Evolutionary conservation across 2,329 filamentous ascomycete genomes (phyloP), one percentile per base, ranked within the genome.

Genomic region (Apiospora phragmitis): DNA sequence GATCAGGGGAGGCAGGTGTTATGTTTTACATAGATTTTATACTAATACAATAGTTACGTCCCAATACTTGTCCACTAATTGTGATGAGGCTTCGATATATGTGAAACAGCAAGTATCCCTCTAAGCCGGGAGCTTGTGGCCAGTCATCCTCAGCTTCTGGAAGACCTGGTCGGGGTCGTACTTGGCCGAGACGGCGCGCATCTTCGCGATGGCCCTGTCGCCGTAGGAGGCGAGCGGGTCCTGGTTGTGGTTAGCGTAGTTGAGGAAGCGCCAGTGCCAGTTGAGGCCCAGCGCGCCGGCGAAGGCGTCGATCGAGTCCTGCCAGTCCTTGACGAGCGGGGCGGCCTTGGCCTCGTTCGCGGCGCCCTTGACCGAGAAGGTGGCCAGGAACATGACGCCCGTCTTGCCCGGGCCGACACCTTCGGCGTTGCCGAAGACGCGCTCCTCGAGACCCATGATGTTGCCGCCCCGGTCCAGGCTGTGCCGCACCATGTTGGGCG

Each of bases 141-240:
- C 68, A 2, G 68, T 59, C 35, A 5, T 26, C 35, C 68, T n/a
- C n/a, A 69, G 49, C 35, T 69, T 69, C 49, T 69, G 68, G 49
- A 82, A 83, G 12, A 83, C 75, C 9, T 76, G 76, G 1, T 75
- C 45, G 0, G 80, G 80, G 70, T 83, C 82, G 71, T 81, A 83
- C 71, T 79, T 80, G 68, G 75, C 68, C 24, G 80, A 78, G 49
- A 79, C 77, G 5, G 70, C 70, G n/a, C 76, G 73, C 69, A 84
- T 70, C 41, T 74, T 75, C 45, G 73, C 72, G 26, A 80, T 70
- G 67, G 81, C 81, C 26, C 73, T 75, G 6, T 68, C 71, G 3
- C 82, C 82, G 69, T 83, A 83, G 8, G 76, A 79, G 1, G 72
- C 75, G 12, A 80, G 71, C 3, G 76, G 75, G 68, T 77, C 70